Conservation (phyloP, 2,329 filamentous ascomycete genomes). For the Penicillium aurantiogriseum region DNA sequence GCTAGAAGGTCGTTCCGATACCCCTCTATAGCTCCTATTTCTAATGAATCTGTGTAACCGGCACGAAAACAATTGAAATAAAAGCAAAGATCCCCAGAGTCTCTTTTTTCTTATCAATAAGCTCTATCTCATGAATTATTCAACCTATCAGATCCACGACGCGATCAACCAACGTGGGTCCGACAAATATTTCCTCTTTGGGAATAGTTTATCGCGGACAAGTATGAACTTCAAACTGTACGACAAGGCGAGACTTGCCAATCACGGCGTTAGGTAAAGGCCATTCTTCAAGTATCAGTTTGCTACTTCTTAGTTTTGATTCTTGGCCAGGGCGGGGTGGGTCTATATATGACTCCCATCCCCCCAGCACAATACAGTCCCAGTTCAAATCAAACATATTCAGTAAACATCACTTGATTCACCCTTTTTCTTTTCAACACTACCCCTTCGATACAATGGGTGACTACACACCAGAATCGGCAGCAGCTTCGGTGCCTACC, state of each 20-base stretch:
- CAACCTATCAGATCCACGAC: not conserved
- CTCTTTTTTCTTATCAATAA: not conserved
- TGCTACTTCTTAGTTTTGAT: not conserved
- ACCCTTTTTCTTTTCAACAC: not conserved
- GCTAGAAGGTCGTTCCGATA: not conserved
- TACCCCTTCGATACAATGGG: constrained; percentile 14
- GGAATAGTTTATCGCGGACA: constrained; percentile 11
- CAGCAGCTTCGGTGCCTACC: not conserved
- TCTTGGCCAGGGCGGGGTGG: not conserved
- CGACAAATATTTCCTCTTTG: constrained; percentile 28
- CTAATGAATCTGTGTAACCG: not conserved
- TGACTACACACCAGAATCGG: constrained; percentile 17
- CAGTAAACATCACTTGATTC: not conserved
- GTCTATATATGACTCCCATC: not conserved
- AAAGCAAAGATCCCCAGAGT: not conserved
- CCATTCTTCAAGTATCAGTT: not conserved
- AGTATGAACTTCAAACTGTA: not conserved
- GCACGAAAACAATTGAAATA: too few relatives aligned
- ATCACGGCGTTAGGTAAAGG: not conserved
- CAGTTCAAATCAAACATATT: not conserved
- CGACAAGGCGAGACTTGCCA: constrained; percentile 10
- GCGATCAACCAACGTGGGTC: constrained; percentile 14
- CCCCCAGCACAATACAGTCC: not conserved
- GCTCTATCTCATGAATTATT: not conserved
- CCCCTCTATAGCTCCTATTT: not conserved